A percentile compares a stretch with the other conserved stretches of the same genome.
Conservation (phyloP, 2,329 filamentous ascomycete genomes). For the Aspergillus aculeatus region DNA sequence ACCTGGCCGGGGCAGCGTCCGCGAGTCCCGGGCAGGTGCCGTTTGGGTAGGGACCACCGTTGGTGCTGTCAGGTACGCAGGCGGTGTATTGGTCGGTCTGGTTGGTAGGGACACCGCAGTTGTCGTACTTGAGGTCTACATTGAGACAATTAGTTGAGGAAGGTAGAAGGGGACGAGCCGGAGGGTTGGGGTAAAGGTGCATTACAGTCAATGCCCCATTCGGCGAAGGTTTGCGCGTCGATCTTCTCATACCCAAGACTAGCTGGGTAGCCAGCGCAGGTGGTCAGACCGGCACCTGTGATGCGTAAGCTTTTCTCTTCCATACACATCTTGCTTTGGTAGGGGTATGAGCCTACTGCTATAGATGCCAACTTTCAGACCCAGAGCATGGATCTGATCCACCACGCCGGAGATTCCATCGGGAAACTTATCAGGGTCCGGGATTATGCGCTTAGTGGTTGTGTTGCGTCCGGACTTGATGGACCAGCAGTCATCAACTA, state of each 20-base stretch:
- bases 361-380: constrained; percentile 65
- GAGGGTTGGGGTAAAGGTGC: neutral
- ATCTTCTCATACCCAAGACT: constrained; percentile 57
- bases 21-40: constrained; percentile 40
- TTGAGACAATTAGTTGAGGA: neutral
- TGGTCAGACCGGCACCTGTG: constrained; percentile 38
- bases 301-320: neutral
- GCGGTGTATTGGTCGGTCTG: constrained; percentile 41
- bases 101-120: constrained; percentile 47
- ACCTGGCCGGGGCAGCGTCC: constrained; percentile 45
- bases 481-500: constrained; percentile 63
- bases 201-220: constrained; percentile 58
- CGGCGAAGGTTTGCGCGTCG: constrained; percentile 58
- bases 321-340: neutral
- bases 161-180: too few species aligned
- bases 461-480: constrained; percentile 44
- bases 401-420: constrained; percentile 57
- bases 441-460: constrained; percentile 46
- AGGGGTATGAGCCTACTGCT: constrained; percentile 37
- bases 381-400: constrained; percentile 54
- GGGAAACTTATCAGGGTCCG: constrained; percentile 56
- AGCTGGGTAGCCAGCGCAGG: constrained; percentile 59
- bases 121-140: constrained; percentile 59
- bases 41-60: constrained; percentile 39
- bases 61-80: constrained; percentile 42